Percentiles rank a stretch among this genome's conserved stretches.
phyloP scores from a whole-genome alignment of 2,329 filamentous ascomycete genomes.

The Colletotrichum orchidophilum region DNA sequence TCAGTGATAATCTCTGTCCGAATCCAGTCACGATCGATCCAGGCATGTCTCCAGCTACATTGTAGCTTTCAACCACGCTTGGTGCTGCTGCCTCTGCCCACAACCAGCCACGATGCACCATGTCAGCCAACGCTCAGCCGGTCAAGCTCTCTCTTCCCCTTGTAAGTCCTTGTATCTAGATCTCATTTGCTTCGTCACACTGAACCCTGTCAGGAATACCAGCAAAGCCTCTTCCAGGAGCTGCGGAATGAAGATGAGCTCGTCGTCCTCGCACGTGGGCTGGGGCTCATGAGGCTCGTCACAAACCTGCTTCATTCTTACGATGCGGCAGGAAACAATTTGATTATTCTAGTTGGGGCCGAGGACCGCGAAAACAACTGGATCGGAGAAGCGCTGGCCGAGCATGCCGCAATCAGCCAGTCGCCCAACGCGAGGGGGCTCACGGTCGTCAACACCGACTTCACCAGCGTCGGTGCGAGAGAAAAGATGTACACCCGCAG shows the following conservation, averaged over 20 bases:
- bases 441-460: conserved; percentile 93
- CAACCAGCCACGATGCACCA: conserved; percentile 23
- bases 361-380: conserved; percentile 94
- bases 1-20: neutral
- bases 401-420: conserved; percentile 92
- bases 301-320: conserved; percentile 98
- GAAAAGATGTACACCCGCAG: conserved; percentile 93
- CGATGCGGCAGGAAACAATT: conserved; percentile 93
- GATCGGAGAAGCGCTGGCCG: conserved; percentile 95
- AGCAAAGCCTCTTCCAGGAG: conserved; percentile 94
- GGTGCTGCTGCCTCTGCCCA: neutral
- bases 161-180: conserved; percentile 50
- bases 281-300: conserved; percentile 89
- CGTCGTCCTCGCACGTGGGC: conserved; percentile 88
- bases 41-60: neutral
- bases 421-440: conserved; percentile 84
- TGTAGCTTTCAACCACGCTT: neutral
- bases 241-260: conserved; percentile 92
- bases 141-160: conserved; percentile 85
- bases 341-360: conserved; percentile 88
- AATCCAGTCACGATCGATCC: neutral
- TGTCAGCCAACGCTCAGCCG: conserved; percentile 65
- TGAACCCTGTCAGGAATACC: conserved; percentile 72
- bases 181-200: conserved; percentile 29
- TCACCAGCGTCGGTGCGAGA: conserved; percentile 84